Evolutionary conservation across 140 eudicot genomes (phyloP).

Genomic region (Erigeron philadelphicus): DNA sequence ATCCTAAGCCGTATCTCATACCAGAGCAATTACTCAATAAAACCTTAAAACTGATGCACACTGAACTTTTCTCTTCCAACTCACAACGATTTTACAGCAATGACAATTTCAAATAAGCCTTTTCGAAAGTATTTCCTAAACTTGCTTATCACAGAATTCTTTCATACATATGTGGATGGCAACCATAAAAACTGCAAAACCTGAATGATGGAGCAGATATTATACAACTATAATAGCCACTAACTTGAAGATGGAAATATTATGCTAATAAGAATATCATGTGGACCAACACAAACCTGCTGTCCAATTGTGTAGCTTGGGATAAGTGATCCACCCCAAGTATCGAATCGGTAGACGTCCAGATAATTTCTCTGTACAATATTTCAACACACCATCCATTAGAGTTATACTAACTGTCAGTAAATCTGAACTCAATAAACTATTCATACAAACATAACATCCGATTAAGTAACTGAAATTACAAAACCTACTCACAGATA

Average conservation of each 20-base stretch:
- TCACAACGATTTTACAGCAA: conserved; percentile 13
- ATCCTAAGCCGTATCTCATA: not conserved
- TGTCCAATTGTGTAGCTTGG: conserved; percentile 79
- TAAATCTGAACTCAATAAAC: conserved; percentile 7
- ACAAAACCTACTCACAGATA: no score
- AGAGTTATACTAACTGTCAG: not conserved
- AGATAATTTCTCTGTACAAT: conserved; percentile 73
- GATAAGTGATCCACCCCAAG: conserved; percentile 94
- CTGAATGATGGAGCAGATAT: not conserved
- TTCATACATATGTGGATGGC: conserved; percentile 16
- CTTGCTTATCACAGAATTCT: not conserved
- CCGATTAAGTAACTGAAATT: no score
- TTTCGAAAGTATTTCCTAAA: conserved; percentile 1
- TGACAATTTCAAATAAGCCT: conserved; percentile 1
- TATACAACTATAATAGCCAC: conserved; percentile 8
- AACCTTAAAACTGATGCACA: conserved; percentile 4
- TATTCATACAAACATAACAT: conserved; percentile 6
- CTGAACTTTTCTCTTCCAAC: conserved; percentile 15
- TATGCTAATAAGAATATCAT: conserved; percentile 16
- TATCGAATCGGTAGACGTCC: conserved; percentile 84
- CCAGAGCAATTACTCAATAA: conserved; percentile 13
- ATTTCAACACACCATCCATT: conserved; percentile 12
- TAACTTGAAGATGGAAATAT: conserved; percentile 10
- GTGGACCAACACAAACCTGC: conserved; percentile 56
- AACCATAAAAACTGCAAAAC: conserved; percentile 8